Evolutionary conservation across 371 early-diverging fungal species (phyloP).

Genomic region (Lichtheimia hyalospora): DNA sequence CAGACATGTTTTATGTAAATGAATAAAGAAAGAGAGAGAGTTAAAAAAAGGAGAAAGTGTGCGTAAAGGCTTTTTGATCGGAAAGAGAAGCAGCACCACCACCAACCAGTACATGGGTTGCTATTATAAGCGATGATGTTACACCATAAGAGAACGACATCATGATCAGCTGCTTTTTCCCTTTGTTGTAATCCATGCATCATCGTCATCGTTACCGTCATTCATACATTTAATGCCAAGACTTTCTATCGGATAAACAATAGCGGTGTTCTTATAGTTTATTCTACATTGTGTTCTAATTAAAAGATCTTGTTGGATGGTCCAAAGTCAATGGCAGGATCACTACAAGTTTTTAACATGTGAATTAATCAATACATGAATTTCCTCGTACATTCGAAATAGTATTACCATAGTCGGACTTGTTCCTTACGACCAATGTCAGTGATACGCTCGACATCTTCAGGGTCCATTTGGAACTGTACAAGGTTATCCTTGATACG

Average conservation of each 20-base stretch:
- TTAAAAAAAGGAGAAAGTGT: constrained; percentile 6
- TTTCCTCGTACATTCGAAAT: background rate
- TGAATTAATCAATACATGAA: background rate
- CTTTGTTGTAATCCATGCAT: no score
- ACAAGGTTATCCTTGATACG: constrained; percentile 48
- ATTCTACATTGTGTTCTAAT: no score
- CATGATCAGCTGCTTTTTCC: no score
- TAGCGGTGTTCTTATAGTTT: no score
- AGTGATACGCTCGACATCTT: constrained; percentile 33
- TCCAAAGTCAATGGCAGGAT: constrained; percentile 33
- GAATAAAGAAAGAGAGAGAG: constrained; percentile 1
- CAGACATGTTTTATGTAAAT: constrained; percentile 5
- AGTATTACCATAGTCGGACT: constrained; percentile 21
- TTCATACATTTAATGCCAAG: no score
- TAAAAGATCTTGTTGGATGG: constrained; percentile 22
- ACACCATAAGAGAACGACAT: no score
- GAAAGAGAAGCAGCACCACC: constrained; percentile 9
- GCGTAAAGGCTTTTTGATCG: no score
- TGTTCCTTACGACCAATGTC: constrained; percentile 26
- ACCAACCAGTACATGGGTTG: no score
- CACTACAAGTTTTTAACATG: constrained; percentile 2
- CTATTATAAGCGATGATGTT: no score
- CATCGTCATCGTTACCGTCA: no score
- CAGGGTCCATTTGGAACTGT: constrained; percentile 32
- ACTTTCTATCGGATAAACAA: no score